Conservation (phyloP, 345 rosid genomes). For the Pugionium dolabratum region DNA sequence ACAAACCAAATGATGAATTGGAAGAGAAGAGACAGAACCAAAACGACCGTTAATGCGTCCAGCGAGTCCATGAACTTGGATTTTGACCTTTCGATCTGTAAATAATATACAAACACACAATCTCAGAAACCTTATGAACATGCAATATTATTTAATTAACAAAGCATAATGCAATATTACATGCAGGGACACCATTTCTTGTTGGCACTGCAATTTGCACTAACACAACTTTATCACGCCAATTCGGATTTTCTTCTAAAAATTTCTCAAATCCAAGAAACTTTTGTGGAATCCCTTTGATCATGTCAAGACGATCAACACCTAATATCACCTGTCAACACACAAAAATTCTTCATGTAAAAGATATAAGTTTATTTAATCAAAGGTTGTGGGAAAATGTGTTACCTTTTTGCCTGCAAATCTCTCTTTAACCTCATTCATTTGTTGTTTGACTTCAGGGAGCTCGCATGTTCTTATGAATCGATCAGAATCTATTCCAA, state of each 20-base stretch:
- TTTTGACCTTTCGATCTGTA: slow-evolving; percentile 87
- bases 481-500: slow-evolving; percentile 92
- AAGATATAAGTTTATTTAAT: no score
- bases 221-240: slow-evolving; percentile 98
- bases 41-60: slow-evolving; percentile 99
- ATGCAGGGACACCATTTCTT: slow-evolving; percentile 99
- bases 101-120: neutral
- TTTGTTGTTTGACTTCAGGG: slow-evolving; percentile 65
- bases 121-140: neutral
- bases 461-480: slow-evolving; percentile 78
- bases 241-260: slow-evolving; percentile 88
- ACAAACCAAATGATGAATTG: slow-evolving; percentile 93
- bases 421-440: slow-evolving; percentile 80
- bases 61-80: slow-evolving; percentile 99
- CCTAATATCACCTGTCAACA: slow-evolving; percentile 87
- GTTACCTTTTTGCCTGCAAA: slow-evolving; percentile 86
- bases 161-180: slow-evolving; percentile 41
- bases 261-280: slow-evolving; percentile 97
- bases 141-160: neutral
- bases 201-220: slow-evolving; percentile 99
- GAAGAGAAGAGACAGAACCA: slow-evolving; percentile 86
- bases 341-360: neutral
- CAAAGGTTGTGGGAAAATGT: no score
- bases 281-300: slow-evolving; percentile 99
- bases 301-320: slow-evolving; percentile 99